Conservation (phyloP, 495 filamentous ascomycete genomes). For the Ascodesmis nigricans region DNA sequence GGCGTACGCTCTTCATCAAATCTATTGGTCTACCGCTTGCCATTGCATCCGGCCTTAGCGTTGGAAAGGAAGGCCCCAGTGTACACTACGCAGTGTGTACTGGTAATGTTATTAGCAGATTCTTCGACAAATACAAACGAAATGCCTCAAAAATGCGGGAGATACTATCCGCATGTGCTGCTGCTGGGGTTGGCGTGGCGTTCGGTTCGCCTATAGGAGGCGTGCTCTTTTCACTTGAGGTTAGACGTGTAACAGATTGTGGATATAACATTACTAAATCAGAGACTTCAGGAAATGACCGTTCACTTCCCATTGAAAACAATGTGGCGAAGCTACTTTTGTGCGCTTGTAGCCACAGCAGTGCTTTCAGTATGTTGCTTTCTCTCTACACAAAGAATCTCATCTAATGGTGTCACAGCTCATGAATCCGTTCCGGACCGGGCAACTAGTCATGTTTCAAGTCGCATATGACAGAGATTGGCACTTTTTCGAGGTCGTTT, state of each 20-base stretch:
- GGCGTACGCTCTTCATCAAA: conserved; percentile 85
- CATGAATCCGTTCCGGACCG: conserved; percentile 94
- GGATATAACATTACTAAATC: conserved; percentile 1
- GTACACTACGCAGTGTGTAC: conserved; percentile 97
- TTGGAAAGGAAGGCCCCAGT: conserved; percentile 93
- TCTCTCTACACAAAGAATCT: neutral
- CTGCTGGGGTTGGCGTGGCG: conserved; percentile 92
- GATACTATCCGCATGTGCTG: conserved; percentile 82
- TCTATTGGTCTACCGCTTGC: conserved; percentile 76
- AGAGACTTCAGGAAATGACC: conserved; percentile 58
- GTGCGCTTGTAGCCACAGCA: conserved; percentile 84
- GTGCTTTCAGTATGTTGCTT: conserved; percentile 47
- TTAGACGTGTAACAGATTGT: conserved; percentile 14
- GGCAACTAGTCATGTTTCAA: conserved; percentile 99
- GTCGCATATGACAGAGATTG: conserved; percentile 87
- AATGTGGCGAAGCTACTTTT: conserved; percentile 96
- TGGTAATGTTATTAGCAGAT: conserved; percentile 82
- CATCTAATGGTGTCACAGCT: conserved; percentile 28
- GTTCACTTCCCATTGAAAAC: conserved; percentile 94
- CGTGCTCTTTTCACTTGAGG: conserved; percentile 84
- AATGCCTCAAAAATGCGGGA: conserved; percentile 92
- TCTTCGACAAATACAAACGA: conserved; percentile 79
- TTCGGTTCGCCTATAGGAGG: conserved; percentile 95
- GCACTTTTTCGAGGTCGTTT: conserved; percentile 93
- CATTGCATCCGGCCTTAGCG: conserved; percentile 83